Percentiles rank a stretch among this genome's conserved stretches.
phyloP scores from a whole-genome alignment of 1,284 basidiomycete genomes.

The Stereum hirsutum region DNA sequence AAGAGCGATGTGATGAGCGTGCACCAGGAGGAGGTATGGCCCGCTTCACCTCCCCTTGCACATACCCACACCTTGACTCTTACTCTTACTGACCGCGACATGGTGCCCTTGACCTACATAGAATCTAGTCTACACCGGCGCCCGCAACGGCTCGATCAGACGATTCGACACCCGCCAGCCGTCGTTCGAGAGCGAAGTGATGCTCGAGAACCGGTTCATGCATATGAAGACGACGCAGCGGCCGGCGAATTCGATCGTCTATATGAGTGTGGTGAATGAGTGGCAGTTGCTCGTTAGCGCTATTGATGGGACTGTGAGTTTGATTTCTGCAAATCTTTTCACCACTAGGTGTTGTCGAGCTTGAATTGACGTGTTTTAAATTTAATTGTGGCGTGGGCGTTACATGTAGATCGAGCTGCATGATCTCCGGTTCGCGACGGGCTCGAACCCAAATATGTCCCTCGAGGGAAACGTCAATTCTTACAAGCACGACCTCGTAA shows the following conservation, averaged over 20 bases:
- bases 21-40: conserved; percentile 37
- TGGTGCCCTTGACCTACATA: conserved; percentile 16
- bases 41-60: background rate
- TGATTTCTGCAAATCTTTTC: background rate
- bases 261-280: conserved; percentile 39
- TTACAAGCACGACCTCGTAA: conserved; percentile 40
- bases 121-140: conserved; percentile 49
- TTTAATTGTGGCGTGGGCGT: too few relatives aligned
- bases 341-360: background rate
- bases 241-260: conserved; percentile 34
- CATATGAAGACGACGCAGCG: too few relatives aligned
- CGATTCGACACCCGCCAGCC: conserved; percentile 51
- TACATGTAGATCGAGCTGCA: conserved; percentile 54
- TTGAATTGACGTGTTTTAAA: conserved; percentile 4
- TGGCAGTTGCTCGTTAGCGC: conserved; percentile 47
- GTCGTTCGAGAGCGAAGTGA: conserved; percentile 23
- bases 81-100: background rate
- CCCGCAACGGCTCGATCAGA: conserved; percentile 48
- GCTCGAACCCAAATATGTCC: conserved; percentile 30
- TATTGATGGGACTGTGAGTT: conserved; percentile 49
- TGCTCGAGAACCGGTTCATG: conserved; percentile 32
- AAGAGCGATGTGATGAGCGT: conserved; percentile 56
- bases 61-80: background rate
- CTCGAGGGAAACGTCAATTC: conserved; percentile 51
- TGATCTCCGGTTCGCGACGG: conserved; percentile 49